Evolutionary conservation across 345 rosid genomes (phyloP).

Genomic region (Ricinus communis): DNA sequence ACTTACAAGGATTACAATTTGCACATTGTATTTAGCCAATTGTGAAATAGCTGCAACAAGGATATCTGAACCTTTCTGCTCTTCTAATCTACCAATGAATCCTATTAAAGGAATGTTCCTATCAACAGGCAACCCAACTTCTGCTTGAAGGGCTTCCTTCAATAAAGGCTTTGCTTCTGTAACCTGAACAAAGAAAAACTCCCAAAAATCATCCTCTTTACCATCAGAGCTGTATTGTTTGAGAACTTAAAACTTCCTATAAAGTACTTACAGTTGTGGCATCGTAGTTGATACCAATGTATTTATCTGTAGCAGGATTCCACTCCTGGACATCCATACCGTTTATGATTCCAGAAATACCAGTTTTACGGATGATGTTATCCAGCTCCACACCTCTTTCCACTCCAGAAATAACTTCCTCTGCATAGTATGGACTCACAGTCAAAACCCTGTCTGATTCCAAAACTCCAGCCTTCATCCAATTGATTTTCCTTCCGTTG

Average conservation of each 20-base stretch:
- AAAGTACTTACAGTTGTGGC: conserved; percentile 62
- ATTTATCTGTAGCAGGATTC: conserved; percentile 82
- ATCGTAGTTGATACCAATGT: conserved; percentile 65
- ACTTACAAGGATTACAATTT: conserved; percentile 79
- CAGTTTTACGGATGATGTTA: conserved; percentile 47
- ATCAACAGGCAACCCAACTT: conserved; percentile 83
- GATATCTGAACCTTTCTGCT: conserved; percentile 97
- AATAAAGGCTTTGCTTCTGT: conserved; percentile 73
- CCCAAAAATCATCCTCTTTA: neutral
- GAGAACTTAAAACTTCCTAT: neutral
- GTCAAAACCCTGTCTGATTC: conserved; percentile 76
- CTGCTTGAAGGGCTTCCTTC: conserved; percentile 94
- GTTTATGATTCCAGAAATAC: conserved; percentile 70
- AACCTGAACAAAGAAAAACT: conserved; percentile 47
- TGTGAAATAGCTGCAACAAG: conserved; percentile 66
- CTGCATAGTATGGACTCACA: conserved; percentile 84
- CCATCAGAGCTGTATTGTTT: neutral
- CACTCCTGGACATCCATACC: conserved; percentile 99
- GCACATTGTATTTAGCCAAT: conserved; percentile 59
- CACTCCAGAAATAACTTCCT: conserved; percentile 72
- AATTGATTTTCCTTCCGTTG: conserved; percentile 90
- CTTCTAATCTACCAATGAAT: conserved; percentile 94
- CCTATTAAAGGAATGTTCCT: conserved; percentile 80
- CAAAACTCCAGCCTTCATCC: conserved; percentile 92
- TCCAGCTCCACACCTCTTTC: conserved; percentile 87